A percentile compares a stretch with the other conserved stretches of the same genome.
These are phyloP conservation scores for Aspergillus biplanus DNA, from an alignment of 495 filamentous ascomycete species.

Conservation along the genomic window DNA sequence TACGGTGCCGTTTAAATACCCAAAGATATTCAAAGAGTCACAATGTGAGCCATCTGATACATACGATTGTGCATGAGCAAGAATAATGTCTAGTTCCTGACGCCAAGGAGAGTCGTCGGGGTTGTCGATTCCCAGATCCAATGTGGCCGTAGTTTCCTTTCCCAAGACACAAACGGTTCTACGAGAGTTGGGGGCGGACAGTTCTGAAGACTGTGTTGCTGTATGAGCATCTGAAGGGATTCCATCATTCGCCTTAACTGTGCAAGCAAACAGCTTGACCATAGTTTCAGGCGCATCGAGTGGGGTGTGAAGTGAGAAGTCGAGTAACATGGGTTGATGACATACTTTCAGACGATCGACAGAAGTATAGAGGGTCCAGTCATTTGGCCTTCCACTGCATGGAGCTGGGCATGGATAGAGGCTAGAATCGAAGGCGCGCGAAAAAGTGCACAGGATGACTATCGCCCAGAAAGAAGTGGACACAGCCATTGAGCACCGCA, in stretches of 20 bases:
- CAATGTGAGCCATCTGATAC: neutral
- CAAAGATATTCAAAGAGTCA: constrained; percentile 6
- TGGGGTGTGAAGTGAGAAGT: constrained; percentile 4
- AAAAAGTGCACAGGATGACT: neutral
- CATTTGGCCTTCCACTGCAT: constrained; percentile 9
- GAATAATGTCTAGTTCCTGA: neutral
- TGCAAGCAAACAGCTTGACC: constrained; percentile 13
- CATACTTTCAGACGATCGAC: constrained; percentile 8
- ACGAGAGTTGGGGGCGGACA: neutral
- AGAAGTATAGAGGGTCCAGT: constrained; percentile 15
- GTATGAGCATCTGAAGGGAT: neutral
- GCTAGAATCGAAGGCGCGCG: neutral
- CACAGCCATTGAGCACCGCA: neutral
- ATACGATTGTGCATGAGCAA: constrained; percentile 1
- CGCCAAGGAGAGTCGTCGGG: neutral
- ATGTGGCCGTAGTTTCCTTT: neutral
- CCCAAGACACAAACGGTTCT: neutral
- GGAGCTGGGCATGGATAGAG: constrained; percentile 11
- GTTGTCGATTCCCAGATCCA: neutral
- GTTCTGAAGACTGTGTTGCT: neutral
- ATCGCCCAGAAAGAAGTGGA: neutral
- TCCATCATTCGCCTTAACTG: neutral
- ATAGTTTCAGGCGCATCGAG: neutral
- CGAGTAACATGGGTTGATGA: constrained; percentile 12
- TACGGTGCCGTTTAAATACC: neutral